phyloP scores from a whole-genome alignment of 2,329 filamentous ascomycete species.

The Aspergillus pseudotamarii region DNA sequence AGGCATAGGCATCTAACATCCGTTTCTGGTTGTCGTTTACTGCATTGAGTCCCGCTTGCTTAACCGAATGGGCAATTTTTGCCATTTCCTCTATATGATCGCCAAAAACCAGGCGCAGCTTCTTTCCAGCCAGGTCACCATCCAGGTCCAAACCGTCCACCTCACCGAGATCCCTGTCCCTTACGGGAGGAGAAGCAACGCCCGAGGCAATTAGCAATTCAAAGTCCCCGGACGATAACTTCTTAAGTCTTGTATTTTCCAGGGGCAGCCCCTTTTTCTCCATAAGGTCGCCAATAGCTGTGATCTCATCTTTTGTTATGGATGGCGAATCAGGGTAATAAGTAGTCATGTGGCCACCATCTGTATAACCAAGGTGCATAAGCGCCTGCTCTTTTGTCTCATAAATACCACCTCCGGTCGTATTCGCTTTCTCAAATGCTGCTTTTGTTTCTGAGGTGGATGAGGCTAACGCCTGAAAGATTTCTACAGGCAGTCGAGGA shows the following conservation, averaged over 20 bases:
- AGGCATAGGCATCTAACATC: conserved; percentile 74
- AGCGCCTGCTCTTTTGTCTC: conserved; percentile 64
- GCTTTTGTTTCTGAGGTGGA: conserved; percentile 62
- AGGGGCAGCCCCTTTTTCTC: conserved; percentile 69
- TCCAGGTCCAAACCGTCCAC: conserved; percentile 64
- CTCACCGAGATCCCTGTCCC: conserved; percentile 70
- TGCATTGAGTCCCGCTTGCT: conserved; percentile 68
- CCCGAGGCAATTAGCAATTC: conserved; percentile 76
- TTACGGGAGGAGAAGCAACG: conserved; percentile 59
- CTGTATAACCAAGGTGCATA: conserved; percentile 76
- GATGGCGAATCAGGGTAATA: conserved; percentile 77
- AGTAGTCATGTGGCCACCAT: conserved; percentile 75
- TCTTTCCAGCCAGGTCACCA: conserved; percentile 66
- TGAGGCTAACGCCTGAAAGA: conserved; percentile 66
- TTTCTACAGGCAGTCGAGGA: conserved; percentile 67
- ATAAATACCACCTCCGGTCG: conserved; percentile 67
- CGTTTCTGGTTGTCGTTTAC: conserved; percentile 74
- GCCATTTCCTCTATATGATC: conserved; percentile 74
- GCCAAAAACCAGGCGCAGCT: conserved; percentile 71
- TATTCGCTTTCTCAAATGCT: conserved; percentile 67
- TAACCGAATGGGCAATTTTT: conserved; percentile 65
- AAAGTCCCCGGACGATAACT: conserved; percentile 65
- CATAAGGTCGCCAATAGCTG: conserved; percentile 71
- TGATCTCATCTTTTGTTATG: conserved; percentile 76
- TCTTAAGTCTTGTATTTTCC: conserved; percentile 76